Evolutionary conservation across 352 stramenopile species (phyloP), one percentile per base, ranked within the genome.

Genomic region (Phytopythium cucurbitacearum): DNA sequence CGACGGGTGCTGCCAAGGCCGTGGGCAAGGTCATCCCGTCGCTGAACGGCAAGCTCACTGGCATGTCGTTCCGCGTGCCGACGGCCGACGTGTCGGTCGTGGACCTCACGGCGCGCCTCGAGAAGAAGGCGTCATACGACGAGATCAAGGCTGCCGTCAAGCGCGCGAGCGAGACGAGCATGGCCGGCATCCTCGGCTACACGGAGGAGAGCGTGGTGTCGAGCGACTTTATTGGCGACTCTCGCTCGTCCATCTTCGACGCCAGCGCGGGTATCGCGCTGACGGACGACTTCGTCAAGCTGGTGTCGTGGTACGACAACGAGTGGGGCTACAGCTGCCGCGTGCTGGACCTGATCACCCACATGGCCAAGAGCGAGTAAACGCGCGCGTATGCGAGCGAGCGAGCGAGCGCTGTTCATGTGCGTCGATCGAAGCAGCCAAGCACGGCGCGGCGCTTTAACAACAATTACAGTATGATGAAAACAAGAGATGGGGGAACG

Each of bases 221-320:
- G 56, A 97, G 82, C 61, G 97, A 99, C 73, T 99, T 99, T 62
- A 86, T 99, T 57, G 87, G 89, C 46, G 46, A 42, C 46, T 52
- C 46, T 13, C 33, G 15, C 33, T 53, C 34, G 48, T 36, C 35
- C 36, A 53, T 48, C 37, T 69, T 73, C 46, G 57, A 73, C 38
- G 65, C 96, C 15, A 73, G 88, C 57, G 96, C 97, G 44, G 94
- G 96, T 62, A 99, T 99, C 72, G 97, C 96, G 59, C 88, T 99
- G 59, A 99, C 97, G 65, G 85, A 96, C 57, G 86, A 97, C 71
- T 99, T 99, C 67, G 94, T 99, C 56, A 99, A 99, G 95, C 87
- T 99, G 62, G 89, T 99, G 49, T 97, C 94, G 58, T 99, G 96
- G 96, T 99, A 99, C 71, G 97, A 99, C 85, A 99, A 99, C 86